Evolutionary conservation across 805 yeast species (phyloP), one percentile per base, ranked within the genome.

Genomic region (Saturnispora ahearnii): DNA sequence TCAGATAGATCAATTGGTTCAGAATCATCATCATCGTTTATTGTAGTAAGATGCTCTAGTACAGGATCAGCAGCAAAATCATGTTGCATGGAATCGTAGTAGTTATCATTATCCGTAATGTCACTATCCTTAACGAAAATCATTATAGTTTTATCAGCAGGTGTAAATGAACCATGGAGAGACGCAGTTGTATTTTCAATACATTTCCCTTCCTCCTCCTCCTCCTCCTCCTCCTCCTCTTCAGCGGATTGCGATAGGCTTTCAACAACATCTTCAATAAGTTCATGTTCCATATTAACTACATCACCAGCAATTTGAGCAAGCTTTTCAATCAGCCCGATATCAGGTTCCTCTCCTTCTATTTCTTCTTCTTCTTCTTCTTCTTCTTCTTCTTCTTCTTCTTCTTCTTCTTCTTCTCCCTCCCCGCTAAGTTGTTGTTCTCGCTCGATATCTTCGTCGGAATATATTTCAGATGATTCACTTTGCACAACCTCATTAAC

Each of bases 241-340:
- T 45, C 41, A 29, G 31, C 33, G 22, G 38, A 37, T 26, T 15
- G 26, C 21, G 22, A 44, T 29, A 26, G 41, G n/a, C 21, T 29
- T 11, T 51, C 43, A 4, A 30, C 13, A 24, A 44, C 30, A 15
- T 38, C 41, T 29, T 45, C 56, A 11, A 43, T 41, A 24, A 53
- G 53, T 15, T 48, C 51, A 28, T 45, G 50, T 12, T 50, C 55
- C 33, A 41, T 38, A 15, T 51, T 53, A 26, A 49, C 53, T 2
- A 37, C 50, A n/a, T 54, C 57, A 2, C 31, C 43, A 4, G 44
- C 48, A 29, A 40, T n/a, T 12, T 45, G 52, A 12, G 51, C 45
- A 36, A 56, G 36, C 22, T 18, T 46, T 31, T 51, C 51, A n/a
- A 45, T 21, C 12, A 52, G 52, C 11, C 53, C 56, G 15, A 32